Evolutionary conservation across 768 basidiomycete genomes (phyloP).

Genomic region (Pleurotus salmoneostramineus): DNA sequence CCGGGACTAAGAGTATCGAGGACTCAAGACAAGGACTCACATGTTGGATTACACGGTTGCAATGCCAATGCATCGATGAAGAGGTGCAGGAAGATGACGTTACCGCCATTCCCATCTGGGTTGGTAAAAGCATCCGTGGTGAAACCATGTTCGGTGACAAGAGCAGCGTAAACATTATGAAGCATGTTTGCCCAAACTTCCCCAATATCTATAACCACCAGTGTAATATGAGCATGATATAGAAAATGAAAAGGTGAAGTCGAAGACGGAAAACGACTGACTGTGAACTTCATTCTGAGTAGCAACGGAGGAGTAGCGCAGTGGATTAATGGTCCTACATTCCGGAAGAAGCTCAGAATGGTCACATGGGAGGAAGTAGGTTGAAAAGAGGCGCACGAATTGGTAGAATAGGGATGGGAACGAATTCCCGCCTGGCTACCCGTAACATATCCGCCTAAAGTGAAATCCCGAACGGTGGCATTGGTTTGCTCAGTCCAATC

Average conservation of each 20-base stretch:
- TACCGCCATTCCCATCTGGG: constrained; percentile 19
- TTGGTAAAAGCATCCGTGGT: not conserved
- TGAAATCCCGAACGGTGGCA: constrained; percentile 31
- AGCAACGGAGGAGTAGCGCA: constrained; percentile 35
- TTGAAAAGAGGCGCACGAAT: constrained; percentile 24
- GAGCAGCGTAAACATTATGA: constrained; percentile 7
- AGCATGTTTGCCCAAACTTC: constrained; percentile 9
- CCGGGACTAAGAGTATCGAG: no score
- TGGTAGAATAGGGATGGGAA: constrained; percentile 53
- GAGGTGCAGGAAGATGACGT: constrained; percentile 31
- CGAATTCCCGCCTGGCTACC: constrained; percentile 49
- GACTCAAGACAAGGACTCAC: not conserved
- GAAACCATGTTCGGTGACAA: constrained; percentile 4
- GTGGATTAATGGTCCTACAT: constrained; percentile 35
- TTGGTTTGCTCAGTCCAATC: constrained; percentile 43
- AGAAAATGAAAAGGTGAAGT: not conserved
- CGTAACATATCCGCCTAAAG: constrained; percentile 51
- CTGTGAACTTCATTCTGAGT: constrained; percentile 41
- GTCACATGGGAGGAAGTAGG: not conserved
- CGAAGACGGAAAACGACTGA: constrained; percentile 15
- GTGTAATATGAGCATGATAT: not conserved
- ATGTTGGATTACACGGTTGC: constrained; percentile 27
- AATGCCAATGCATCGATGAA: constrained; percentile 31
- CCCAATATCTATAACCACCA: not conserved
- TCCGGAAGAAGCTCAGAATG: not conserved